Evolutionary conservation across 371 early-diverging fungal genomes (phyloP), one percentile per base, ranked within the genome.

Genomic region (Rhizopus sp.): DNA sequence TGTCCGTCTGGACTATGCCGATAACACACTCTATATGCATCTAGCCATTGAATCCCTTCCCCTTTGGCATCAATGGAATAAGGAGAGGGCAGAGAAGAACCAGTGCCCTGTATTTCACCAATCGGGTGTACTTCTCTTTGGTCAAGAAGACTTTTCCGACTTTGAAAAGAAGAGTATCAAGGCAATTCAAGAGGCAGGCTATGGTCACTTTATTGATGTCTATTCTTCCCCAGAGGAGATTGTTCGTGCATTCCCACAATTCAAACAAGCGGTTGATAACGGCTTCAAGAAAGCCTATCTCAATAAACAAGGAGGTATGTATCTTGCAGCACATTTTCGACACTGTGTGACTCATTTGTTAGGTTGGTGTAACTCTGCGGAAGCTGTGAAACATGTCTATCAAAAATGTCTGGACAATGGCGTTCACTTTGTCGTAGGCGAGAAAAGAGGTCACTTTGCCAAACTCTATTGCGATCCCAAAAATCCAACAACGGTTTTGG

Each of bases 11-110:
- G 82, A 82, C 52, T 82, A 84, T 63, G 81, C 75, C 12, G 57
- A 52, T 29, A 72, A 80, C 29, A 59, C 62, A 2, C 42, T 78
- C 5, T 81, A 74, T 39, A 68, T 68, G 70, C 62, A 72, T 16
- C 53, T 86, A 23, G 76, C 64, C 2, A 47, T 79, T 15, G 70
- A 74, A 33, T 70, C 81, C 1, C 63, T 81, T n/a, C 60, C 59
- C 4, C 32, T 66, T 30, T 84, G 82, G 80, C 66, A 65, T 33
- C 63, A 78, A 50, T 83, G 81, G 83, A 82, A 84, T 55, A 50
- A 66, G 32, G 85, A 82, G 41, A 64, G 73, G 41, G 56, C 55
- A 9, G 60, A 59, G 13, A 10, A 57, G 38, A 65, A 69, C 10
- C 57, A 39, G 3, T 29, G 44, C 6, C 68, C 77, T 32, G 65